phyloP scores from a whole-genome alignment of 1,284 basidiomycete species.

The Naganishia sp. region DNA sequence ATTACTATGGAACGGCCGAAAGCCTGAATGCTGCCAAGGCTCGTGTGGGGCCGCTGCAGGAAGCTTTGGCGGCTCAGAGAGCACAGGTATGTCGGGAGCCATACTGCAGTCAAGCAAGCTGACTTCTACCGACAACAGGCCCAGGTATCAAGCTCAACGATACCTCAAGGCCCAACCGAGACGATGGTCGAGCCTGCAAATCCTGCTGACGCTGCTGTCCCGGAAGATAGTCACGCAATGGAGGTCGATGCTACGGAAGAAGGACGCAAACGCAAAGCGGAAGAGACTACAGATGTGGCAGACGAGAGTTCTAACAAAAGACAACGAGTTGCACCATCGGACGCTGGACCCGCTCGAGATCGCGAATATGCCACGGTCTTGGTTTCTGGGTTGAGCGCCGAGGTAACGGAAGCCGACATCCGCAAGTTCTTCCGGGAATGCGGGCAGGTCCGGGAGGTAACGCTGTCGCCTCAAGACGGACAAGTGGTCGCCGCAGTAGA shows the following conservation, averaged over 20 bases:
- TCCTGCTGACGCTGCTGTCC: constrained; percentile 4
- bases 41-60: constrained; percentile 67
- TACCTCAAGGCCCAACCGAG: neutral
- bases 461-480: constrained; percentile 16
- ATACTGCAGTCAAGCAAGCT: constrained; percentile 4
- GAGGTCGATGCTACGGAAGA: constrained; percentile 8
- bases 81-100: constrained; percentile 60
- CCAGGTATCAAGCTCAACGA: neutral
- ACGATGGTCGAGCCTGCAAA: too few relatives aligned
- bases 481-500: constrained; percentile 29
- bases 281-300: constrained; percentile 19
- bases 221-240: constrained; percentile 17
- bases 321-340: constrained; percentile 13
- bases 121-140: neutral
- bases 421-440: constrained; percentile 82
- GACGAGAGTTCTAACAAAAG: constrained; percentile 15
- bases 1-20: constrained; percentile 71
- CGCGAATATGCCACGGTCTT: constrained; percentile 93
- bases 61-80: constrained; percentile 64
- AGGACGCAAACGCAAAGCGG: constrained; percentile 36
- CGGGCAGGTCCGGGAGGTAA: constrained; percentile 71
- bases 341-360: constrained; percentile 59
- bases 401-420: constrained; percentile 70
- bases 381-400: constrained; percentile 69
- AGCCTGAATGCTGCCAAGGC: constrained; percentile 69